These are phyloP conservation scores for Aureobasidium sp. DNA, from an alignment of 2,329 filamentous ascomycete genomes.

Conservation along the genomic window DNA sequence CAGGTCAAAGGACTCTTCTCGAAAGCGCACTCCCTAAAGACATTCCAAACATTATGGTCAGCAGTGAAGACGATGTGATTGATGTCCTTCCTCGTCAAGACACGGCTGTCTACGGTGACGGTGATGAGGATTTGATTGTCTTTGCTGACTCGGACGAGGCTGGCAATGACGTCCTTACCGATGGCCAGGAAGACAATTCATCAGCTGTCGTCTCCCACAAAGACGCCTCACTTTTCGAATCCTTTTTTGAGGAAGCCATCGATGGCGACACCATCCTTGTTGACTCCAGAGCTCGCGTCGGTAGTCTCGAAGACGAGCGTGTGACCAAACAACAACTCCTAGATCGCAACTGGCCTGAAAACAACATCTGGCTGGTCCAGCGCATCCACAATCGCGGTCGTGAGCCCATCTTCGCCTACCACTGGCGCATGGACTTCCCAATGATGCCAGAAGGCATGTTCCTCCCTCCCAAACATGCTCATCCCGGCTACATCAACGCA, in stretches of 20 bases:
- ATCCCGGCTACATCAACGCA: constrained; percentile 40
- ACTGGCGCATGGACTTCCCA: constrained; percentile 48
- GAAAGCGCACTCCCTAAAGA: neutral
- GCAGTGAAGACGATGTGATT: neutral
- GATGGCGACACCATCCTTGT: neutral
- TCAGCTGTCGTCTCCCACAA: neutral
- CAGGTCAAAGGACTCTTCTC: neutral
- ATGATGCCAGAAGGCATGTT: constrained; percentile 50
- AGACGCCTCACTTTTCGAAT: neutral
- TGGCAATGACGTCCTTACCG: neutral
- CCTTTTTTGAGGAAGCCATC: constrained; percentile 3
- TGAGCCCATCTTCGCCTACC: constrained; percentile 47
- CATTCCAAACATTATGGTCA: neutral
- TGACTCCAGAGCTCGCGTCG: constrained; percentile 8
- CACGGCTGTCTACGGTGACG: neutral
- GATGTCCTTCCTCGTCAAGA: neutral
- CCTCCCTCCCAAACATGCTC: constrained; percentile 1
- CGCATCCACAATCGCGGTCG: constrained; percentile 50
- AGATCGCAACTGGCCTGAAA: constrained; percentile 42
- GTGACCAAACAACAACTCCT: constrained; percentile 27
- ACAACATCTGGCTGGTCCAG: constrained; percentile 47
- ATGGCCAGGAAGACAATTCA: neutral
- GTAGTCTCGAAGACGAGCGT: constrained; percentile 7
- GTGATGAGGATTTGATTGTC: constrained; percentile 3
- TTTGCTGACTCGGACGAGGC: neutral